A percentile compares a stretch with the other conserved stretches of the same genome.
Evolutionary conservation across 2,329 filamentous ascomycete genomes (phyloP).

Genomic region (Coccinonectria pachysandricola): DNA sequence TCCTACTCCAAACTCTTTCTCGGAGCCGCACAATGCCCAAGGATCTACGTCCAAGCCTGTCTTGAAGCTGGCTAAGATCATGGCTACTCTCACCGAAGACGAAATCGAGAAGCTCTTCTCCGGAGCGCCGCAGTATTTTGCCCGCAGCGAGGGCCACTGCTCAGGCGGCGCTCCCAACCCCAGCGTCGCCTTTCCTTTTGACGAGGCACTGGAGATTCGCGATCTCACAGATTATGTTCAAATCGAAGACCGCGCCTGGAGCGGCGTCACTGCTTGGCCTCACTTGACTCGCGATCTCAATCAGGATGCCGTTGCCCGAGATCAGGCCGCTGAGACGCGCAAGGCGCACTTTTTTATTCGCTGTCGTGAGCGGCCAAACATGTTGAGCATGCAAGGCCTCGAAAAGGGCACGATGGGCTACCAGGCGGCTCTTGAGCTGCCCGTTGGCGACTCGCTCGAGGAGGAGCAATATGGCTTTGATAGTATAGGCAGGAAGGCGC

Average conservation of each 20-base stretch:
- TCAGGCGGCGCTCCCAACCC: constrained; percentile 50
- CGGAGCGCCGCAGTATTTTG: constrained; percentile 64
- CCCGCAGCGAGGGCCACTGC: constrained; percentile 48
- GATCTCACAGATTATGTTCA: constrained; percentile 56
- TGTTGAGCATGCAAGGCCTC: constrained; percentile 61
- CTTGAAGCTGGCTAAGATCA: constrained; percentile 46
- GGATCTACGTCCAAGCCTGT: constrained; percentile 29
- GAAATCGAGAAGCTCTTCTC: constrained; percentile 63
- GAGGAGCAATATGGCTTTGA: constrained; percentile 53
- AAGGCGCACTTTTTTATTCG: constrained; percentile 49
- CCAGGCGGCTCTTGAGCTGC: constrained; percentile 55
- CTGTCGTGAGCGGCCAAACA: constrained; percentile 54
- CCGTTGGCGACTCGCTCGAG: constrained; percentile 52
- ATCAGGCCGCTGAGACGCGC: constrained; percentile 32
- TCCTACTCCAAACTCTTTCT: constrained; percentile 39
- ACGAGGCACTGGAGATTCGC: constrained; percentile 48
- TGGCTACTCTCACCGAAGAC: constrained; percentile 45
- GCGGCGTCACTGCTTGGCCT: constrained; percentile 51
- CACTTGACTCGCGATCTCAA: constrained; percentile 45
- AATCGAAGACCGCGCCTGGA: constrained; percentile 54
- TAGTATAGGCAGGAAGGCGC: constrained; percentile 42
- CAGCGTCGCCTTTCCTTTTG: constrained; percentile 57
- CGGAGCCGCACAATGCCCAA: constrained; percentile 24
- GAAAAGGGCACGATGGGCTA: constrained; percentile 64
- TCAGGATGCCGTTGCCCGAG: constrained; percentile 33